Percentiles rank a stretch among this genome's conserved stretches.
Evolutionary conservation across 2,329 filamentous ascomycete species (phyloP).

Genomic region (Exutisphaerella laricina): DNA sequence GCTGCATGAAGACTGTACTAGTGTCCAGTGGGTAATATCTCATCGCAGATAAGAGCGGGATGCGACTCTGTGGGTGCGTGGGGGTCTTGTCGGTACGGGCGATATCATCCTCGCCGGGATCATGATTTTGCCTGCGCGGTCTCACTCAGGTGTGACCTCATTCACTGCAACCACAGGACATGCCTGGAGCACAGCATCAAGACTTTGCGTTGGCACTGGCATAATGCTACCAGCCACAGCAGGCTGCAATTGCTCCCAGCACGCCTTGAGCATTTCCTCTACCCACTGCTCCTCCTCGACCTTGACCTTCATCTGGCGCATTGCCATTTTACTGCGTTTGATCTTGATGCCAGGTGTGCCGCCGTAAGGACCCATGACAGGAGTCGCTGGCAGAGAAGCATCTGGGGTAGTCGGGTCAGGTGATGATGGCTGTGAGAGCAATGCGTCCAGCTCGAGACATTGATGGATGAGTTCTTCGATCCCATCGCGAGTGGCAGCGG

Average conservation of each 20-base stretch:
- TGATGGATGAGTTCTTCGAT: slow-evolving; percentile 45
- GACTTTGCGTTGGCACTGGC: slow-evolving; percentile 13
- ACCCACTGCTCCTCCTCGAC: slow-evolving; percentile 42
- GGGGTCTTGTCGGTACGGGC: too few relatives aligned
- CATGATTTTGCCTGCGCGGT: too few relatives aligned
- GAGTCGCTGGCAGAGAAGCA: slow-evolving; percentile 16
- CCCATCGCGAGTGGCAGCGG: slow-evolving; percentile 38
- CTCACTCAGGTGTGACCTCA: slow-evolving; percentile 23
- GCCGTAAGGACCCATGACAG: slow-evolving; percentile 25
- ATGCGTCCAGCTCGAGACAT: slow-evolving; percentile 40
- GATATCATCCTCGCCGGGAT: too few relatives aligned
- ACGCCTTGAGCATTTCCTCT: slow-evolving; percentile 39
- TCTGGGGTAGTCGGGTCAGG: slow-evolving; percentile 23
- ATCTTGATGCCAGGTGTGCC: slow-evolving; percentile 31
- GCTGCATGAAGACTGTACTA: too few relatives aligned
- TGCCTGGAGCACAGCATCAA: slow-evolving; percentile 23
- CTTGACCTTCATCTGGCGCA: slow-evolving; percentile 41
- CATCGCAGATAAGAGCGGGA: too few relatives aligned
- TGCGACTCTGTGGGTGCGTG: too few relatives aligned
- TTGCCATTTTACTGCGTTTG: slow-evolving; percentile 41
- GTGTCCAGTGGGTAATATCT: too few relatives aligned
- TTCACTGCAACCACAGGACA: slow-evolving; percentile 17
- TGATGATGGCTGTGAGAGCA: slow-evolving; percentile 24
- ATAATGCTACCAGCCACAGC: slow-evolving; percentile 5
- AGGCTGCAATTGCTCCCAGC: slow-evolving; percentile 35